Evolutionary conservation across 352 stramenopile genomes (phyloP).

Genomic region (Hyaloperonospora brassicae): DNA sequence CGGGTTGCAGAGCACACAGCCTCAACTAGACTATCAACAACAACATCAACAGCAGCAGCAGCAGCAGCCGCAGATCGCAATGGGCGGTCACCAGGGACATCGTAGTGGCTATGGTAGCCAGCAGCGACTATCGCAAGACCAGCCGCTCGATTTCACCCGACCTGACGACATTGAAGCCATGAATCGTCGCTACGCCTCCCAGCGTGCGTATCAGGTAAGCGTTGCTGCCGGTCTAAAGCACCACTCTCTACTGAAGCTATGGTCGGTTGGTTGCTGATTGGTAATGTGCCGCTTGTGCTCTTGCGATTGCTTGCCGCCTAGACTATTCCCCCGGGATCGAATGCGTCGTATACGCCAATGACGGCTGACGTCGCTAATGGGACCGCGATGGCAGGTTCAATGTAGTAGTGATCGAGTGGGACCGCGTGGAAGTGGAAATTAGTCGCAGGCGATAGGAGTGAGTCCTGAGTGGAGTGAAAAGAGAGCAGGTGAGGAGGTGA

Average conservation of each 20-base stretch:
- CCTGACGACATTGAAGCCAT: constrained; percentile 67
- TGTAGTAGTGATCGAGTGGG: constrained; percentile 24
- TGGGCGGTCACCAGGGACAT: constrained; percentile 31
- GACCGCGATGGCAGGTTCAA: constrained; percentile 70
- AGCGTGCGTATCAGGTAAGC: constrained; percentile 75
- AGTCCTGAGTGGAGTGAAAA: constrained; percentile 8
- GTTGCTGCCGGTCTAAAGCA: neutral
- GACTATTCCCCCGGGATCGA: constrained; percentile 63
- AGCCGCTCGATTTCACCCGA: constrained; percentile 60
- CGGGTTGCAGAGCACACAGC: constrained; percentile 32
- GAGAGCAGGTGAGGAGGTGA: neutral
- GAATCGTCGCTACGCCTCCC: constrained; percentile 71
- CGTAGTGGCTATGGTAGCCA: constrained; percentile 29
- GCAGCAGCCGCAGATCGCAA: constrained; percentile 20
- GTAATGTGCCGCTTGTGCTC: neutral
- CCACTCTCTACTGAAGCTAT: neutral
- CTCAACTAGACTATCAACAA: constrained; percentile 33
- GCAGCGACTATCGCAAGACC: constrained; percentile 31
- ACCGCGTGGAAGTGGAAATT: constrained; percentile 2
- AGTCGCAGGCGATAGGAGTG: constrained; percentile 3
- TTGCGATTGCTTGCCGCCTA: constrained; percentile 14
- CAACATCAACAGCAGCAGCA: constrained; percentile 26
- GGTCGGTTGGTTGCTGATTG: neutral
- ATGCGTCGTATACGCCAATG: constrained; percentile 60
- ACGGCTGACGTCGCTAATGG: constrained; percentile 52